Evolutionary conservation across 2,329 filamentous ascomycete genomes (phyloP).

Genomic region (Venturia pyrina): DNA sequence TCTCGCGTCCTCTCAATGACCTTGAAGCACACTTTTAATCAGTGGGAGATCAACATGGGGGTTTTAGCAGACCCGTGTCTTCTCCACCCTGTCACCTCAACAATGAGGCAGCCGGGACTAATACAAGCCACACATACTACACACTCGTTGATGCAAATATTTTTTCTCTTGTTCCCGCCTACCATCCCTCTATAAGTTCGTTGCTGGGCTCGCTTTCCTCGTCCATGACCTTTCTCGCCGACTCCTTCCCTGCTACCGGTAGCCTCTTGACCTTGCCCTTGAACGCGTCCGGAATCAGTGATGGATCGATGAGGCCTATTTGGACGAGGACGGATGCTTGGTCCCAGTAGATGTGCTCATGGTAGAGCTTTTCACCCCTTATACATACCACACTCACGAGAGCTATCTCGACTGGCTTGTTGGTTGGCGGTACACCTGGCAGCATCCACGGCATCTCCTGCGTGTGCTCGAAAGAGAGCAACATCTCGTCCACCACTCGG

Average conservation of each 20-base stretch:
- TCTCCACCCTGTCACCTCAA: conserved; percentile 11
- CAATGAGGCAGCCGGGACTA: conserved; percentile 8
- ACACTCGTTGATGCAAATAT: neutral
- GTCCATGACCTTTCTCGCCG: conserved; percentile 36
- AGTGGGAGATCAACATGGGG: conserved; percentile 11
- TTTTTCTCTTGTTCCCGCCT: neutral
- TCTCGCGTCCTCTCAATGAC: conserved; percentile 12
- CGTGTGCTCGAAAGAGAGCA: conserved; percentile 47
- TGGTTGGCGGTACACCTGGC: conserved; percentile 46
- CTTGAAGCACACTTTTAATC: conserved; percentile 7
- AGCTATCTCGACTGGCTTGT: conserved; percentile 46
- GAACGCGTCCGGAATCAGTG: conserved; percentile 36
- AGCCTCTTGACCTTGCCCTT: conserved; percentile 33
- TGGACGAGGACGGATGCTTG: conserved; percentile 52
- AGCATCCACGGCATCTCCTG: conserved; percentile 49
- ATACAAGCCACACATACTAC: conserved; percentile 10
- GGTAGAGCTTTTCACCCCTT: conserved; percentile 42
- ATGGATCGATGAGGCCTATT: conserved; percentile 47
- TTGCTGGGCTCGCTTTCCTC: conserved; percentile 34
- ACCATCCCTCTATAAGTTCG: conserved; percentile 37
- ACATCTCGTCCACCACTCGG: conserved; percentile 51
- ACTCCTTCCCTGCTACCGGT: conserved; percentile 36
- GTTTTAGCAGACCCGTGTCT: conserved; percentile 13
- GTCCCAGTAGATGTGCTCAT: conserved; percentile 53
- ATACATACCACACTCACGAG: conserved; percentile 48